phyloP scores from a whole-genome alignment of 2,329 filamentous ascomycete species.

The Epichloe sibirici region DNA sequence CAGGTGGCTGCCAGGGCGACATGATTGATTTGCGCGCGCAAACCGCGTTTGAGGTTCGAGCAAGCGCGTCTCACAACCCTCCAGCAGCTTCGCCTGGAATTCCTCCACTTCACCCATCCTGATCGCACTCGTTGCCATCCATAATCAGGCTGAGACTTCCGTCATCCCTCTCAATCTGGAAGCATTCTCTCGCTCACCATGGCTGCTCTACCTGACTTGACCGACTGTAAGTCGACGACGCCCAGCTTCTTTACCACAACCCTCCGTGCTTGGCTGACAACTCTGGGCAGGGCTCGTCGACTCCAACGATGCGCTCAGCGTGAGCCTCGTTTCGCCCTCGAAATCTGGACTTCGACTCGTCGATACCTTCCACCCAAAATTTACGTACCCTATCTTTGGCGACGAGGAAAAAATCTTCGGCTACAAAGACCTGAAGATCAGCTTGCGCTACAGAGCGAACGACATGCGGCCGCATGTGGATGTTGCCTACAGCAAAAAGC shows the following conservation, averaged over 20 bases:
- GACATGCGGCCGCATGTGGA: slow-evolving; percentile 71
- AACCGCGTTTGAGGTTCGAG: slow-evolving; percentile 8
- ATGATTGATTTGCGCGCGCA: slow-evolving; percentile 15
- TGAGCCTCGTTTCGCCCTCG: slow-evolving; percentile 45
- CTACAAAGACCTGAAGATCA: slow-evolving; percentile 70
- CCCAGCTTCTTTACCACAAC: background rate
- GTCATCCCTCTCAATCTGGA: too few species aligned
- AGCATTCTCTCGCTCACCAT: slow-evolving; percentile 10
- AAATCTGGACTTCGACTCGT: slow-evolving; percentile 41
- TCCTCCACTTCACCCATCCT: background rate
- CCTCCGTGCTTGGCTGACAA: background rate
- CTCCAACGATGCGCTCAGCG: slow-evolving; percentile 49
- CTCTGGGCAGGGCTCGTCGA: slow-evolving; percentile 39
- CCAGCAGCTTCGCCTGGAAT: background rate
- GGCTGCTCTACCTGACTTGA: slow-evolving; percentile 18
- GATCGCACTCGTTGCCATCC: background rate
- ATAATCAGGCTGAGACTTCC: background rate
- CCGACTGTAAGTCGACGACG: slow-evolving; percentile 20
- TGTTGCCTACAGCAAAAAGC: slow-evolving; percentile 60
- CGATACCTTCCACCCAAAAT: slow-evolving; percentile 67
- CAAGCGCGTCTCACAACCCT: slow-evolving; percentile 5
- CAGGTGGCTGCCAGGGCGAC: too few species aligned
- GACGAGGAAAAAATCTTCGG: slow-evolving; percentile 89
- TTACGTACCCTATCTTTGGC: slow-evolving; percentile 86
- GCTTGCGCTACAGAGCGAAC: slow-evolving; percentile 51